Evolutionary conservation across 2,329 filamentous ascomycete genomes (phyloP), one percentile per base, ranked within the genome.

Genomic region (Phialemonium atrogriseum): DNA sequence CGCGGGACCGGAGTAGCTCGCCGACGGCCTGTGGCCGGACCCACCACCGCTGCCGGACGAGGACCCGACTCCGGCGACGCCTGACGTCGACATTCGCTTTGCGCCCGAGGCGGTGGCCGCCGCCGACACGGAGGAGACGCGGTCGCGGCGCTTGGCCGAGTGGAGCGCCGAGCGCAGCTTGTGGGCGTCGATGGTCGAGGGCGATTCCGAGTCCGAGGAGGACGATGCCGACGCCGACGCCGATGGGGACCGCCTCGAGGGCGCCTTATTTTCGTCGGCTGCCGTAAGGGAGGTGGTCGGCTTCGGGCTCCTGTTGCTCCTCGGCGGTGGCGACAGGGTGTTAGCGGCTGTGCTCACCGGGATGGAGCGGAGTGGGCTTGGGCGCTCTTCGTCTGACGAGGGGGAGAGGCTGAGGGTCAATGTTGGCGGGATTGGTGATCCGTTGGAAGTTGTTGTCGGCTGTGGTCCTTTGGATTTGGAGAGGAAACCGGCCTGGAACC

Each of bases 401-500:
- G 74, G 73, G 14, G 73, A 68, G 23, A 77, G 56, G 30, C 68
- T 68, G 16, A 73, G 62, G n/a, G 69, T 70, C 36, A 79, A 57
- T 7, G 66, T 66, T 10, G 75, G 70, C 2, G 73, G 68, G 5
- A 73, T 57, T 4, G 83, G 80, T 4, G 82, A 86, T 31, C 72
- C 78, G 27, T 70, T 63, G 24, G 56, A 58, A 22, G 59, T 48
- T 3, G 63, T 60, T 5, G 52, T 45, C 20, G 61, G 54, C 22
- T 56, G 44, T 2, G 64, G 62, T 3, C 53, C 47, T 25, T 61
- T 57, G 24, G 56, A 44, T 50, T 72, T 73, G 62, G 84, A 77
- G 15, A 96, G 62, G 54, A 94, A 94, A 5, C 89, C 89, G 3
- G 87, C 73, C 47, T 94, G 84, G 60, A 96, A 96, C 25, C 89